A percentile compares a stretch with the other conserved stretches of the same genome.
phyloP scores from a whole-genome alignment of 1,139 yeast genomes.

The Saccharomyces hybrid region DNA sequence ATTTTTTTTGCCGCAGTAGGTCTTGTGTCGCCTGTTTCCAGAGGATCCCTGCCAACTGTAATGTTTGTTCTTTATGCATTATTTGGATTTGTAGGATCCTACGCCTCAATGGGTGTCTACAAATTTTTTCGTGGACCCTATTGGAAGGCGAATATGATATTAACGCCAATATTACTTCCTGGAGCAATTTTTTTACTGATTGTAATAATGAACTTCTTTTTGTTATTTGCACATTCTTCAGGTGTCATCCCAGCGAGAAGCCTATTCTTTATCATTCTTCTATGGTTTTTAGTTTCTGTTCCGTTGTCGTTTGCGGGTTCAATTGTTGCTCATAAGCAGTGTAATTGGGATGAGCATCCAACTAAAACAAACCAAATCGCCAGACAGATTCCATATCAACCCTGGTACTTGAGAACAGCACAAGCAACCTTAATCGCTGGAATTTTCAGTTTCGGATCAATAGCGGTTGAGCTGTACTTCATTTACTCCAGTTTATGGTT shows the following conservation, averaged over 20 bases:
- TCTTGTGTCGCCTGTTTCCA: conserved; percentile 82
- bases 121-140: conserved; percentile 86
- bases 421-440: conserved; percentile 76
- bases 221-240: conserved; percentile 71
- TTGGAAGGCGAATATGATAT: conserved; percentile 77
- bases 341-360: conserved; percentile 46
- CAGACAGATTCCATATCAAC: conserved; percentile 89
- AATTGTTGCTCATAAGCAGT: conserved; percentile 61
- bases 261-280: conserved; percentile 65
- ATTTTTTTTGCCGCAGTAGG: conserved; percentile 82
- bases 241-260: conserved; percentile 96
- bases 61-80: conserved; percentile 77
- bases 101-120: conserved; percentile 76
- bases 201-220: conserved; percentile 68
- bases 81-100: conserved; percentile 77
- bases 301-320: conserved; percentile 84
- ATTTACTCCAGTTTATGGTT: conserved; percentile 86
- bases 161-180: conserved; percentile 83
- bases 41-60: conserved; percentile 88
- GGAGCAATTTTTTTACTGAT: conserved; percentile 60
- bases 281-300: conserved; percentile 81
- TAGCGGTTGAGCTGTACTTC: conserved; percentile 91
- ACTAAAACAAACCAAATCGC: conserved; percentile 91
- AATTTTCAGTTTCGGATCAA: conserved; percentile 88
- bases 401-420: conserved; percentile 65